A percentile compares a stretch with the other conserved stretches of the same genome.
Conservation (phyloP, 176 grass and related monocot species). For the Elaeis guineensis region DNA sequence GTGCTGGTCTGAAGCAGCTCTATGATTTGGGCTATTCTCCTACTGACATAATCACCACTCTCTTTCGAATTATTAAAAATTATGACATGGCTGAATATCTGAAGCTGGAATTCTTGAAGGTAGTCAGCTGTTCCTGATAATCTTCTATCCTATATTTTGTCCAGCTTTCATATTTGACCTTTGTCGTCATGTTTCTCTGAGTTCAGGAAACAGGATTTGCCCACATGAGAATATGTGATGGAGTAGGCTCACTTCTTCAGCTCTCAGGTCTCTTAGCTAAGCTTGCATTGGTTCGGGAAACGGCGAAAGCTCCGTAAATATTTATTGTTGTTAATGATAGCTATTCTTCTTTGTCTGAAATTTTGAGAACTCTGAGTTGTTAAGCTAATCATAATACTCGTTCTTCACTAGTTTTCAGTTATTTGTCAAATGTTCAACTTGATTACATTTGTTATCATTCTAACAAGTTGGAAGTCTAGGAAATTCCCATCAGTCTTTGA, state of each 20-base stretch:
- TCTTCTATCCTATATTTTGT: not conserved
- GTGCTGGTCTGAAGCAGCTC: constrained; percentile 68
- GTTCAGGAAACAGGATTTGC: constrained; percentile 88
- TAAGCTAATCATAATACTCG: too few species aligned
- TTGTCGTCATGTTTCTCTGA: not conserved
- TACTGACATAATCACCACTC: constrained; percentile 90
- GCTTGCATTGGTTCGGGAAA: constrained; percentile 62
- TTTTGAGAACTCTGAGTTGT: too few species aligned
- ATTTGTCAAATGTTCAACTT: too few species aligned
- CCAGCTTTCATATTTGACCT: too few species aligned
- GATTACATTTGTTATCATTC: too few species aligned
- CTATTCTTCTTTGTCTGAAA: too few species aligned
- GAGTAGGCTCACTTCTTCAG: constrained; percentile 85
- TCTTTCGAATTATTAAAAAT: constrained; percentile 89
- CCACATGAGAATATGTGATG: constrained; percentile 97
- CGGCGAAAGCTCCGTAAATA: constrained; percentile 36
- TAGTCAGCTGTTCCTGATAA: not conserved
- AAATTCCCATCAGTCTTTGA: too few species aligned
- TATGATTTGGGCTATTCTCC: constrained; percentile 92
- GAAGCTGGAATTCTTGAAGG: constrained; percentile 92
- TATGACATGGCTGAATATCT: constrained; percentile 96
- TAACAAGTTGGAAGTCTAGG: too few species aligned
- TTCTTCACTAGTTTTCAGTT: too few species aligned
- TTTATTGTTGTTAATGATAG: not conserved
- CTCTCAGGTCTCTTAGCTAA: constrained; percentile 89